Evolutionary conservation across 2,329 filamentous ascomycete species (phyloP).

Genomic region (Claviceps citrina): DNA sequence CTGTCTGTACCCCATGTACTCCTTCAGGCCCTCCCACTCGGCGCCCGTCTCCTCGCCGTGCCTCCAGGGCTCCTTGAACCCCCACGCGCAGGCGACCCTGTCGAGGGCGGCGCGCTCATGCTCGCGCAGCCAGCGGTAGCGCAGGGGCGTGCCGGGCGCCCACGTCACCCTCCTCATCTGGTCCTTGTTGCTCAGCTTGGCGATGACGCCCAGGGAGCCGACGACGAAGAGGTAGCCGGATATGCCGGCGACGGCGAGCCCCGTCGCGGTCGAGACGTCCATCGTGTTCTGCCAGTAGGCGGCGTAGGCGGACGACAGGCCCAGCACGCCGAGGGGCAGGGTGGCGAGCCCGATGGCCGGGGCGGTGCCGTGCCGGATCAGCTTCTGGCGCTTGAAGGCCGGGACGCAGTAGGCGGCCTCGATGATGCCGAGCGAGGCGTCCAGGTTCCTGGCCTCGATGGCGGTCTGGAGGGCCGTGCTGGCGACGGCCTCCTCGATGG

Average conservation of each 20-base stretch:
- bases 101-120: constrained; percentile 82
- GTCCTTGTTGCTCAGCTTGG: constrained; percentile 76
- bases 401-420: constrained; percentile 51
- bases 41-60: constrained; percentile 80
- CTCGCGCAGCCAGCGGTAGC: constrained; percentile 73
- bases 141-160: constrained; percentile 65
- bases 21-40: constrained; percentile 74
- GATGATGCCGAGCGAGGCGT: constrained; percentile 61
- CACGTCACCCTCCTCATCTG: constrained; percentile 92
- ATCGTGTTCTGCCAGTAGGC: constrained; percentile 47
- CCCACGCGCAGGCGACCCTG: constrained; percentile 75
- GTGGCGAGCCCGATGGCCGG: constrained; percentile 42
- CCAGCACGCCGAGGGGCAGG: constrained; percentile 54
- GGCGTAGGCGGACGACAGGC: constrained; percentile 41
- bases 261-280: constrained; percentile 58
- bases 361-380: constrained; percentile 46
- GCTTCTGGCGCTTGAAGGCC: constrained; percentile 52
- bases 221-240: constrained; percentile 73
- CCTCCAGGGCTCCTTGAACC: constrained; percentile 66
- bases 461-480: constrained; percentile 63
- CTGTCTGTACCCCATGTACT: constrained; percentile 66
- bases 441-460: constrained; percentile 62
- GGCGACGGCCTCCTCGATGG: constrained; percentile 56
- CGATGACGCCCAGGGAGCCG: constrained; percentile 66
- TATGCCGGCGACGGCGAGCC: constrained; percentile 64